phyloP scores from a whole-genome alignment of 106 monocot species.

The Dendrobium huoshanense region DNA sequence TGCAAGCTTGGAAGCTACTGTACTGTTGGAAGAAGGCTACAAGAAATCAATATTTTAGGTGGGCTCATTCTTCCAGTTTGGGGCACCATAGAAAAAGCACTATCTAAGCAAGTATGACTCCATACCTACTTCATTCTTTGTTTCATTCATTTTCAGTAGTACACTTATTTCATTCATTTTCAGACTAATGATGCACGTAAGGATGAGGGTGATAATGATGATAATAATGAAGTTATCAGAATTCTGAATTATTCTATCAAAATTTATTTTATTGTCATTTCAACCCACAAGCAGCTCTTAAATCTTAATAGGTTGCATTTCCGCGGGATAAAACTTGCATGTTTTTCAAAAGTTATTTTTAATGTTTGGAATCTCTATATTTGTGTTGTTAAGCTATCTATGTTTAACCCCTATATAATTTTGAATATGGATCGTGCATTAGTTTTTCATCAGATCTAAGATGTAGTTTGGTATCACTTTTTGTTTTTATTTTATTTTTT shows the following conservation, averaged over 20 bases:
- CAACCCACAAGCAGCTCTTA: neutral
- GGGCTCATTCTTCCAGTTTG: slow-evolving; percentile 98
- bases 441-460: neutral
- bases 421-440: neutral
- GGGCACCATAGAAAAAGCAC: slow-evolving; percentile 88
- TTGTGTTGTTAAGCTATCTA: neutral
- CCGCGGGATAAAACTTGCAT: neutral
- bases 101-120: slow-evolving; percentile 67
- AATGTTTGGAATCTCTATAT: neutral
- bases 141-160: neutral
- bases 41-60: slow-evolving; percentile 86
- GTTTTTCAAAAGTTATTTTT: neutral
- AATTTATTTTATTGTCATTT: neutral
- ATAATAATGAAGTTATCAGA: neutral
- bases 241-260: neutral
- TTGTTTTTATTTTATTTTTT: no score
- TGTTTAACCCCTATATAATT: neutral
- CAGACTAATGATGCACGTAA: neutral
- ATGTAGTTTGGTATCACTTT: no score
- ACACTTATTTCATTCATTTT: neutral
- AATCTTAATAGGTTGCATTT: neutral
- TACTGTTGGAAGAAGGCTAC: slow-evolving; percentile 92
- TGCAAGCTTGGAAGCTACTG: slow-evolving; percentile 88
- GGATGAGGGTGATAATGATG: neutral
- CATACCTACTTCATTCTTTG: neutral